Base-by-base conservation (phyloP, 2,329 filamentous ascomycete genomes). In the Xylariaceae sp. region DNA sequence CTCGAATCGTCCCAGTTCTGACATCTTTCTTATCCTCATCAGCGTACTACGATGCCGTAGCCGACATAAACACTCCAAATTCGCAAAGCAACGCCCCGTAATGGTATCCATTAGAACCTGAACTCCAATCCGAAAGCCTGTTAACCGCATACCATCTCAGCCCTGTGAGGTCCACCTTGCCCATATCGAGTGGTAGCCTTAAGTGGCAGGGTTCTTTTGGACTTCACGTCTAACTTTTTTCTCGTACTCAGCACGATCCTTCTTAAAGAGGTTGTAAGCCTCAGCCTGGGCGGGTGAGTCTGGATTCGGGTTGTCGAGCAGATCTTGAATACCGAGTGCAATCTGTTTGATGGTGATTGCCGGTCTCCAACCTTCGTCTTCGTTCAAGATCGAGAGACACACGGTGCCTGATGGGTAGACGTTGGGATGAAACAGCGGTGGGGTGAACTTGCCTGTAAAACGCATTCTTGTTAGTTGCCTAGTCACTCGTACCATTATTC, bases 321-420 rank as follows among this genome's bases (percentile, higher is more conserved):
- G 83, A 66, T 96, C 93, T 73, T 99, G 94, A 53, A 99, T 96
- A 42, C 94, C 94, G 1, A 97, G 82, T 5, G 97, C 83, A 60
- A 99, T 97, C 75, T 97, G 92, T 76, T 97, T 97, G 72, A 99
- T 91, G 0, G 94, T 99, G 68, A 99, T 99, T 6, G 94, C 93
- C 1, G 94, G 95, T 73, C 96, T 95, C 94, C 95, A 99, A 6
- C 90, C 92, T 72, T 99, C 94, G 67, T 99, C 94, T 73, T 99
- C 95, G 75, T 97, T 99, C 62, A 99, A 77, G 63, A 99, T 99
- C 23, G 91, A 96, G 18, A 99, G 82, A 70, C 94, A 99, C 58
- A 99, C 94, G 41, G 94, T 99, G 63, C 94, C 95, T 0, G 93
- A 97, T 0, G 94, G 94, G 72, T 99, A 99, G 63, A 99, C 94